Base-by-base conservation (phyloP, 2,329 filamentous ascomycete genomes). In the Ambrosiella xylebori region DNA sequence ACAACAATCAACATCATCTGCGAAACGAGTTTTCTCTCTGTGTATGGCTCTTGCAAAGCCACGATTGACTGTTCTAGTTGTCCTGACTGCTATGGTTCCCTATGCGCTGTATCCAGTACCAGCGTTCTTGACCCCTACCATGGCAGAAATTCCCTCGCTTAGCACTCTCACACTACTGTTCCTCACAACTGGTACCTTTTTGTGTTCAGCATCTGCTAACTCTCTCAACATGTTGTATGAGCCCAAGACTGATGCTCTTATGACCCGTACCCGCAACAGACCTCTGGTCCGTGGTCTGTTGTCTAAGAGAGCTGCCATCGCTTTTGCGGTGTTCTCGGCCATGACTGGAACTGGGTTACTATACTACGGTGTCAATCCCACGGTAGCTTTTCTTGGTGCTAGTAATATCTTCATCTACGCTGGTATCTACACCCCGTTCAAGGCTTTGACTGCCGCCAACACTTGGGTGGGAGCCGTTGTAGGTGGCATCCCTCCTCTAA, bases 141-240 rank as follows among this genome's bases (percentile, higher is more conserved):
- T 70, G 59, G 73, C 76, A 56, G 76, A 76, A 53, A 86, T 84
- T 5, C 89, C 93, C 1, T 93, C 88, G 15, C 79, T 96, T 50
- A 94, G 87, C 61, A 88, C 93, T 1, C 76, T 97, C 57, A 98
- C 93, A 7, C 83, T 97, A 15, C 76, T 94, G 56, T 97, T 95
- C 74, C 81, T 98, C 56, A 95, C 91, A 0, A 81, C 81, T 3
- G 91, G 93, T 61, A 97, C 93, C 0, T 82, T 90, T 3, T 77
- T 96, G 17, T 93, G 88, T 68, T 86, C 82, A n/a, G 88, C 90
- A 49, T 88, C 86, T 60, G 93, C 93, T 49, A 98, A 98, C 68
- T 81, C 93, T 1, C 76, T 97, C 63, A 98, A 98, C 71, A 98
- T 98, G 93, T 81, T 96, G 60, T 89, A 96, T 71, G 93, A 98